Evolutionary conservation across 2,329 filamentous ascomycete species (phyloP).

Genomic region (Neopestalotiopsis rosae): DNA sequence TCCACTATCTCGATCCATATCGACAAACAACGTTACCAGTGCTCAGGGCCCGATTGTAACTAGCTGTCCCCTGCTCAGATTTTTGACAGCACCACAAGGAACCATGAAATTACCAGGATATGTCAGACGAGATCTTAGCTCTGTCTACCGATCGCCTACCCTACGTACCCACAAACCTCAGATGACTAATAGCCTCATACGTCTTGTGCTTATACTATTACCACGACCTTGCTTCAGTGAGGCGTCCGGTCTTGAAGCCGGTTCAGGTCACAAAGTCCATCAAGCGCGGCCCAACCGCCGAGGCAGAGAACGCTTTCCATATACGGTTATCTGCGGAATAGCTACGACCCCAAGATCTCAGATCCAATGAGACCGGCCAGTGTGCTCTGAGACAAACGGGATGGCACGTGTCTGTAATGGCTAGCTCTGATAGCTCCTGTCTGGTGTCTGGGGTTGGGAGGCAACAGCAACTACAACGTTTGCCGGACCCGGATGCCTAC

Average conservation of each 20-base stretch:
- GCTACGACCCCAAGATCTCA: not conserved
- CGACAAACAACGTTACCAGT: slow-evolving; percentile 13
- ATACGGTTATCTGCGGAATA: not conserved
- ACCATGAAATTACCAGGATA: not conserved
- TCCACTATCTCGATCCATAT: slow-evolving; percentile 12
- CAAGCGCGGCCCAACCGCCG: not conserved
- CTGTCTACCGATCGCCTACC: not conserved
- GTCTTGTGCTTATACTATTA: not conserved
- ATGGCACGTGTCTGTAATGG: not conserved
- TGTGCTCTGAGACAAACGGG: not conserved
- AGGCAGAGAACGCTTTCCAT: slow-evolving; percentile 1
- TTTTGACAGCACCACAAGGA: slow-evolving; percentile 8
- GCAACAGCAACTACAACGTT: slow-evolving; percentile 18
- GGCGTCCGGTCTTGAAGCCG: not conserved
- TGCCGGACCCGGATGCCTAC: not conserved
- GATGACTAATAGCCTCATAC: not conserved
- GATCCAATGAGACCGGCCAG: not conserved
- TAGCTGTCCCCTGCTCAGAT: not conserved
- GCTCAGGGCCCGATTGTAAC: not conserved
- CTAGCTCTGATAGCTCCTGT: not conserved
- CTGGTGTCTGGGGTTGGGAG: not conserved
- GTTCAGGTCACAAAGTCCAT: not conserved
- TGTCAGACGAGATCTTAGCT: not conserved
- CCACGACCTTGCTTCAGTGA: too few species aligned
- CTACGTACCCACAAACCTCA: not conserved